phyloP scores from a whole-genome alignment of 116 monocot genomes.

The Cymodocea nodosa region DNA sequence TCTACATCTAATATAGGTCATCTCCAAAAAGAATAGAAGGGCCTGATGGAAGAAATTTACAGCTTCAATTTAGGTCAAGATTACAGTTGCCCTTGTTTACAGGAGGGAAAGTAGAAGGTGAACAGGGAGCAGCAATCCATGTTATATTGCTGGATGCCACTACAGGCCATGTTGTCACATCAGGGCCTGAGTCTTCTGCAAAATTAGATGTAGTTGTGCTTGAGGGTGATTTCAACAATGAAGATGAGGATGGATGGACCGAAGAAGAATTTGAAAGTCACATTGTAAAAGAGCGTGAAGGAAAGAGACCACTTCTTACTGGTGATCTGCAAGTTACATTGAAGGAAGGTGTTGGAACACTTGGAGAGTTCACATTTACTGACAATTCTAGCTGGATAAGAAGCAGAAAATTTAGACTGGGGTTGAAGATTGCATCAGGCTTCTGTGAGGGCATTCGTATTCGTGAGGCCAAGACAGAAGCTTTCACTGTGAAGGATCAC shows the following conservation, averaged over 20 bases:
- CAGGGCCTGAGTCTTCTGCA: conserved; percentile 55
- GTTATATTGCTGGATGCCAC: conserved; percentile 53
- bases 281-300: conserved; percentile 72
- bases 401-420: conserved; percentile 84
- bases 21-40: conserved; percentile 66
- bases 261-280: conserved; percentile 67
- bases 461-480: conserved; percentile 73
- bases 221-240: conserved; percentile 78
- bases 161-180: conserved; percentile 34
- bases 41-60: conserved; percentile 53
- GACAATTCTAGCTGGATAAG: conserved; percentile 97
- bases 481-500: conserved; percentile 60
- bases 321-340: conserved; percentile 77
- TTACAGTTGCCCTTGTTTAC: conserved; percentile 59
- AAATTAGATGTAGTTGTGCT: conserved; percentile 66
- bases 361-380: conserved; percentile 82
- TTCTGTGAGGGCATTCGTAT: conserved; percentile 49
- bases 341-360: conserved; percentile 88
- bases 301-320: conserved; percentile 81
- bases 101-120: conserved; percentile 73
- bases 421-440: conserved; percentile 41
- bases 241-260: conserved; percentile 62
- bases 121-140: conserved; percentile 71
- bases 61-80: conserved; percentile 56
- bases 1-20: conserved; percentile 22